Percentiles rank a stretch among this genome's conserved stretches.
Conservation (phyloP, 805 yeast genomes). For the Pichia phayaonensis region DNA sequence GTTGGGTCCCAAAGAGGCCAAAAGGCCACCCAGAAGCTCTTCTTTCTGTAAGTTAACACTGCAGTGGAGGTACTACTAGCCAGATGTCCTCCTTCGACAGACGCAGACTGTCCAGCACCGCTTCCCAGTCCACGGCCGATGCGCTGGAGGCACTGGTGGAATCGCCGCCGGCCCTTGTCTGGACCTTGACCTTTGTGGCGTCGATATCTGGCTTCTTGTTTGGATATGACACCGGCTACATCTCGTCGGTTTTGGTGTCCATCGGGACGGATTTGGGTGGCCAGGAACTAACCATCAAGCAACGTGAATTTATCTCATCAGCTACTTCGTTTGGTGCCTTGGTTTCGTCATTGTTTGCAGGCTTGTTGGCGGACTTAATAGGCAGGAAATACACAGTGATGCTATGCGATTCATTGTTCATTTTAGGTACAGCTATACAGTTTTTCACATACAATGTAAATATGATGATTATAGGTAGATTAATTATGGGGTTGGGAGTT, state of each 20-base stretch:
- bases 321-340: constrained; percentile 53
- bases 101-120: background rate
- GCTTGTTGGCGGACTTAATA: constrained; percentile 38
- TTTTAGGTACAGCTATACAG: constrained; percentile 43
- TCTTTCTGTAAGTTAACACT: too few species aligned
- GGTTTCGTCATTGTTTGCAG: constrained; percentile 42
- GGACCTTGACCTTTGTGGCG: constrained; percentile 15
- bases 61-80: background rate
- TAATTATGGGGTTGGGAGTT: constrained; percentile 47
- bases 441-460: constrained; percentile 35
- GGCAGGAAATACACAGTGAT: constrained; percentile 42
- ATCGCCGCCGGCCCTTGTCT: background rate
- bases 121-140: constrained; percentile 1
- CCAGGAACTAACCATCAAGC: constrained; percentile 56
- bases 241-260: constrained; percentile 47
- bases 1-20: too few species aligned
- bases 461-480: constrained; percentile 46
- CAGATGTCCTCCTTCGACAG: background rate
- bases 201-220: constrained; percentile 55
- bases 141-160: background rate
- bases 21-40: too few species aligned
- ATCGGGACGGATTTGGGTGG: constrained; percentile 43
- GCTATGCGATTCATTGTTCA: constrained; percentile 39
- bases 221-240: constrained; percentile 56
- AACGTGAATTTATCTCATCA: constrained; percentile 57